Percentiles rank a stretch among this genome's conserved stretches.
Conservation (phyloP, 2,329 filamentous ascomycete species). For the Catunica adiposa region DNA sequence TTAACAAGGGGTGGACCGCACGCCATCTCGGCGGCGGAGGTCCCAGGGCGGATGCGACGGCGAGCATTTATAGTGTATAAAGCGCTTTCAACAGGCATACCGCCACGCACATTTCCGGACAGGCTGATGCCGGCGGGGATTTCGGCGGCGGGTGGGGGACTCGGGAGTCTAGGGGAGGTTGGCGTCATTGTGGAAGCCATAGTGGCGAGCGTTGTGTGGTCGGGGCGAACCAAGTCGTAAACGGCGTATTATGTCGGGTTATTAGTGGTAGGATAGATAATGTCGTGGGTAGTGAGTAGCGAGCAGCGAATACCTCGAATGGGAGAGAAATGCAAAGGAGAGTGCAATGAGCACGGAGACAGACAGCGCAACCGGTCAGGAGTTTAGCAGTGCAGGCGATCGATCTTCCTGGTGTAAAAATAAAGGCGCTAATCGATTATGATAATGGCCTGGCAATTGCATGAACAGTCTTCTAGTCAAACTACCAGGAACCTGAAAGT, state of each 20-base stretch:
- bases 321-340: too few species aligned
- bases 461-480: not conserved
- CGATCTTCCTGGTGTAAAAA: too few species aligned
- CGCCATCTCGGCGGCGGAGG: slow-evolving; percentile 82
- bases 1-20: slow-evolving; percentile 79
- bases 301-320: too few species aligned
- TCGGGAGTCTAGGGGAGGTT: slow-evolving; percentile 82
- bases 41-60: slow-evolving; percentile 80
- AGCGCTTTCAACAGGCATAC: slow-evolving; percentile 32
- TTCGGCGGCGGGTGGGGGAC: slow-evolving; percentile 85
- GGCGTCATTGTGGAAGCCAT: slow-evolving; percentile 40
- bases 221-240: not conserved
- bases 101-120: slow-evolving; percentile 44
- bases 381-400: too few species aligned
- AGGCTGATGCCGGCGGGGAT: slow-evolving; percentile 77
- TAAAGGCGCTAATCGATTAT: too few species aligned
- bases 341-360: too few species aligned
- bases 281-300: too few species aligned
- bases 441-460: too few species aligned
- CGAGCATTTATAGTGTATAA: slow-evolving; percentile 58
- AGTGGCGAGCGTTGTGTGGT: slow-evolving; percentile 4
- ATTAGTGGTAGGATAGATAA: not conserved
- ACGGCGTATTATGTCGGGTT: not conserved
- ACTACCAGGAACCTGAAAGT: not conserved
- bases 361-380: too few species aligned